Evolutionary conservation across 768 basidiomycete species (phyloP), one percentile per base, ranked within the genome.

Genomic region (Daedaleopsis sinensis): DNA sequence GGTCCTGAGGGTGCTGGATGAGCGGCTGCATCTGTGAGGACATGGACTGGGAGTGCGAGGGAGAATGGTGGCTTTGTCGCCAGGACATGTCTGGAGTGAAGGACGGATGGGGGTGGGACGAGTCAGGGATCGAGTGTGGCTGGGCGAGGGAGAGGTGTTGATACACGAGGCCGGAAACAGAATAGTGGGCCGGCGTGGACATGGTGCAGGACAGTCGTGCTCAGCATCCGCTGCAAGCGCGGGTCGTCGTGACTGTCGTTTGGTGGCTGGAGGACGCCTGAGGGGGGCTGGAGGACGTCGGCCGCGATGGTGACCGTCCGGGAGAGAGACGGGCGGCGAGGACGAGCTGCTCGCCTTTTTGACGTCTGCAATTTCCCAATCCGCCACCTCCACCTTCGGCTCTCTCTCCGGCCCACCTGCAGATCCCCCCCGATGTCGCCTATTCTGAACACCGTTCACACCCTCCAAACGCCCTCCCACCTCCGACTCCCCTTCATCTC

Each of bases 41-140:
- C n/a, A 46, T 43, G 46, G 55, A 55, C 50, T 49, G 47, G 19
- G 47, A 23, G 21, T 48, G 47, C n/a, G 64, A 61, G n/a, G 61
- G 66, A 44, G 61, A 52, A 44, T 68, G 66, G 18, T 68, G 59
- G 16, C 65, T 50, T 18, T 57, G 58, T 19, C 65, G 65, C 72
- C 72, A 73, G 35, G 65, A 35, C 47, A 67, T 67, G 57, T 63
- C 51, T 59, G 59, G 61, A 42, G 63, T 59, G 57, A 57, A 61
- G 32, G 65, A 52, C 51, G 46, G 53, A 49, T 35, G 62, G 37
- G 59, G 62, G 53, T 50, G 58, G 57, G 43, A 63, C 64, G 63
- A 63, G 64, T 57, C 60, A 63, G 62, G 61, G 66, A 57, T 61
- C 24, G 27, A 61, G 47, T 58, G 59, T 27, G 62, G 55, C 27